These are phyloP conservation scores for Apiotrichum veenhuisii DNA, from an alignment of 1,284 basidiomycete genomes.

Conservation along the genomic window DNA sequence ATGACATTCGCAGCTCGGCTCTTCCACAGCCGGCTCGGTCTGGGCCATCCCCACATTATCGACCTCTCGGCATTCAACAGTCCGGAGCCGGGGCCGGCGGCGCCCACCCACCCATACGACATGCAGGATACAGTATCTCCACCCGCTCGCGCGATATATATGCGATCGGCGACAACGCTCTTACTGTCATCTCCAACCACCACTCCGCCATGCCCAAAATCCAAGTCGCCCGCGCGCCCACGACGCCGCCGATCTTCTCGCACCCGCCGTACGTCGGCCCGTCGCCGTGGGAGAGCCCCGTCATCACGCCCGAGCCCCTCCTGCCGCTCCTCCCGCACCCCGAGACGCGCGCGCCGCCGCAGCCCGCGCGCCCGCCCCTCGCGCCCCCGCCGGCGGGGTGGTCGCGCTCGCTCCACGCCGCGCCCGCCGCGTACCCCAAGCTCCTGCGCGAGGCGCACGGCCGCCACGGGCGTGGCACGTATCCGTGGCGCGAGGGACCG, in stretches of 20 bases:
- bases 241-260: background rate
- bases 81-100: too few species aligned
- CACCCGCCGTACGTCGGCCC: background rate
- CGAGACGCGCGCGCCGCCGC: constrained; percentile 1
- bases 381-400: constrained; percentile 46
- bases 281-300: background rate
- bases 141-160: too few species aligned
- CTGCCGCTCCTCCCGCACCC: constrained; percentile 13
- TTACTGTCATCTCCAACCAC: too few species aligned
- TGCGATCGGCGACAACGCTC: background rate
- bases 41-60: too few species aligned
- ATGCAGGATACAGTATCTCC: too few species aligned
- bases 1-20: too few species aligned
- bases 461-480: constrained; percentile 17
- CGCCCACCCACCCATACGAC: too few species aligned
- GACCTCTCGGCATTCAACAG: too few species aligned
- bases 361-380: constrained; percentile 17
- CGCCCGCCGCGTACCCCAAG: constrained; percentile 67
- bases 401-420: constrained; percentile 60
- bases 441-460: constrained; percentile 33
- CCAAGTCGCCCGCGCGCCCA: background rate
- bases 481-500: constrained; percentile 15
- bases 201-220: background rate
- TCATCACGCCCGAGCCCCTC: constrained; percentile 10
- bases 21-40: too few species aligned